Evolutionary conservation across 352 stramenopile genomes (phyloP).

Genomic region (Globisporangium barbulae): DNA sequence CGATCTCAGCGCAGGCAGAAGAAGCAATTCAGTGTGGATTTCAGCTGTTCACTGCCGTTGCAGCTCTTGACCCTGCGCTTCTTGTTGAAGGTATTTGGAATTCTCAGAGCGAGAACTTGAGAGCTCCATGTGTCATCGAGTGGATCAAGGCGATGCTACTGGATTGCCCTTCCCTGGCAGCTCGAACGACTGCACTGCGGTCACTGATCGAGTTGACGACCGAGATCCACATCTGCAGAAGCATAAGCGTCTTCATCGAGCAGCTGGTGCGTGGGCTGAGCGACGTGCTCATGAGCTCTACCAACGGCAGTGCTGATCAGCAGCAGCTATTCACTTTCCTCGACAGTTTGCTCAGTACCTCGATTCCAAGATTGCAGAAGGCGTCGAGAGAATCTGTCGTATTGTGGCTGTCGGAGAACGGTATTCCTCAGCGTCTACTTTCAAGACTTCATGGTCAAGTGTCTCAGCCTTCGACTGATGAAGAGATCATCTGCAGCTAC

Average conservation of each 20-base stretch:
- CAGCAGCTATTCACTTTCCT: constrained; percentile 13
- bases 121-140: too few species aligned
- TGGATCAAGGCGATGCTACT: constrained; percentile 12
- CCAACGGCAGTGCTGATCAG: background rate
- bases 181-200: background rate
- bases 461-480: background rate
- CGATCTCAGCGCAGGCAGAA: constrained; percentile 14
- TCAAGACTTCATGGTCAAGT: background rate
- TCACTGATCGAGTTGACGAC: constrained; percentile 2
- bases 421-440: background rate
- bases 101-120: background rate
- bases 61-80: background rate
- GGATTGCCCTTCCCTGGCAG: constrained; percentile 1
- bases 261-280: constrained; percentile 24
- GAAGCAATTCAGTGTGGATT: constrained; percentile 15
- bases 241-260: constrained; percentile 19
- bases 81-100: background rate
- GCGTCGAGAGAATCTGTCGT: background rate
- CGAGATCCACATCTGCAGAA: background rate
- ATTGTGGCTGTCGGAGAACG: constrained; percentile 6
- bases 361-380: background rate
- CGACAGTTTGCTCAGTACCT: constrained; percentile 1
- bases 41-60: constrained; percentile 9
- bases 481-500: constrained; percentile 6
- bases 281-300: constrained; percentile 14